Percentiles rank a stretch among this genome's conserved stretches.
Evolutionary conservation across 2,329 filamentous ascomycete species (phyloP).

Genomic region (Cadophora gregata): DNA sequence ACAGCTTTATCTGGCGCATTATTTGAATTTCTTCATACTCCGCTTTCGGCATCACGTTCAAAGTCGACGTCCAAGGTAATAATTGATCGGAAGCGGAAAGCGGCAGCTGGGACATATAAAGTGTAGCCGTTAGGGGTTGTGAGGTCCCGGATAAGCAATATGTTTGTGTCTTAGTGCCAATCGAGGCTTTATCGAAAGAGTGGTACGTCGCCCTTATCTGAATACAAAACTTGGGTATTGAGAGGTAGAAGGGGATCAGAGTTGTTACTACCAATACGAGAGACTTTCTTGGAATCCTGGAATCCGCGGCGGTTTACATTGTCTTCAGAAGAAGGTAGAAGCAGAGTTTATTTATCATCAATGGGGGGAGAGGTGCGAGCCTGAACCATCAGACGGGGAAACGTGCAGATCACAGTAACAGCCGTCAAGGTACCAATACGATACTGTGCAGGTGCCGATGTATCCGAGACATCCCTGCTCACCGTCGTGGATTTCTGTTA

Average conservation of each 20-base stretch:
- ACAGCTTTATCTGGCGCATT: background rate
- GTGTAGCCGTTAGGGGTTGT: slow-evolving; percentile 3
- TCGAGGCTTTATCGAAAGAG: background rate
- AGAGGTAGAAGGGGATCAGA: background rate
- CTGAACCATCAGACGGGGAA: slow-evolving; percentile 2
- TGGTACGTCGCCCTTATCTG: background rate
- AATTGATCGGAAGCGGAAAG: background rate
- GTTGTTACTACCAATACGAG: too few relatives aligned
- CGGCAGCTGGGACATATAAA: slow-evolving; percentile 1
- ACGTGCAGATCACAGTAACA: slow-evolving; percentile 18
- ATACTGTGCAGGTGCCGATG: background rate
- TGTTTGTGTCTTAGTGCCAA: slow-evolving; percentile 9
- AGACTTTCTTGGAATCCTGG: too few relatives aligned
- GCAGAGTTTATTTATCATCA: background rate
- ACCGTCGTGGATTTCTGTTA: background rate
- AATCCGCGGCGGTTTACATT: too few relatives aligned
- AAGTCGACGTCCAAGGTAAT: background rate
- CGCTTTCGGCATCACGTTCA: background rate
- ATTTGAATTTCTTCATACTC: background rate
- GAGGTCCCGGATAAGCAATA: background rate
- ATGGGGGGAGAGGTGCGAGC: slow-evolving; percentile 1
- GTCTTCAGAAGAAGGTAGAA: background rate
- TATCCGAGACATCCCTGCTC: slow-evolving; percentile 3
- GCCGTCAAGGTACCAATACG: background rate
- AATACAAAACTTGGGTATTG: background rate